Evolutionary conservation across 805 yeast species (phyloP).

Genomic region (Saccharomyces jurei): DNA sequence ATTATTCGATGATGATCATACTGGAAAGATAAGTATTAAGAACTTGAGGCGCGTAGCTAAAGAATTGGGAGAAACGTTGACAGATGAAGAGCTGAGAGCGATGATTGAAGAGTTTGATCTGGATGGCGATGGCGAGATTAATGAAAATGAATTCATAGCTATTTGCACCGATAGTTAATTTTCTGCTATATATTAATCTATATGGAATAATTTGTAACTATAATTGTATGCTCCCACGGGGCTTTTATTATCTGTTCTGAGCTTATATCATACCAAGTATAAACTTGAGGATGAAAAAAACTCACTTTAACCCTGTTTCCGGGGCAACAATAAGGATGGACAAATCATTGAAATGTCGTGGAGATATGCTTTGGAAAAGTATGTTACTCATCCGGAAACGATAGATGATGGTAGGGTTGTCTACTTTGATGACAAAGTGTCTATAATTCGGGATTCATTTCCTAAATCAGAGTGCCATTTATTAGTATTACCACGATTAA

Average conservation of each 20-base stretch:
- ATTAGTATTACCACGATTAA: slow-evolving; percentile 50
- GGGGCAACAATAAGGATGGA: background rate
- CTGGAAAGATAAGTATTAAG: slow-evolving; percentile 77
- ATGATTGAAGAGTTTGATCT: slow-evolving; percentile 97
- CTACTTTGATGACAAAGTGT: slow-evolving; percentile 43
- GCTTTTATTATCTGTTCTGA: background rate
- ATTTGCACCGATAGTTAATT: slow-evolving; percentile 65
- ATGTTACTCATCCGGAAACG: slow-evolving; percentile 40
- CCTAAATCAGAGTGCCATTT: slow-evolving; percentile 59
- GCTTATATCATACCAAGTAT: background rate
- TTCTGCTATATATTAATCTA: background rate
- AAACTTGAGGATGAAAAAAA: background rate
- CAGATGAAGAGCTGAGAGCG: slow-evolving; percentile 88
- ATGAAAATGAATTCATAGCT: slow-evolving; percentile 82
- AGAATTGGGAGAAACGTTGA: slow-evolving; percentile 83
- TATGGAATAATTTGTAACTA: background rate
- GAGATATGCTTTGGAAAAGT: slow-evolving; percentile 40
- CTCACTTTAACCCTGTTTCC: background rate
- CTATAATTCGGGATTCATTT: slow-evolving; percentile 50
- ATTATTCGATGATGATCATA: slow-evolving; percentile 78
- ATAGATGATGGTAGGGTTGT: slow-evolving; percentile 33
- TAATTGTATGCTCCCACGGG: background rate
- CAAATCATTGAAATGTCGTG: slow-evolving; percentile 36
- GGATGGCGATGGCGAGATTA: slow-evolving; percentile 92
- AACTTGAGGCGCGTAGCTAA: slow-evolving; percentile 83